Conservation (phyloP, 2,329 filamentous ascomycete species). For the Coniochaeta ligniaria region DNA sequence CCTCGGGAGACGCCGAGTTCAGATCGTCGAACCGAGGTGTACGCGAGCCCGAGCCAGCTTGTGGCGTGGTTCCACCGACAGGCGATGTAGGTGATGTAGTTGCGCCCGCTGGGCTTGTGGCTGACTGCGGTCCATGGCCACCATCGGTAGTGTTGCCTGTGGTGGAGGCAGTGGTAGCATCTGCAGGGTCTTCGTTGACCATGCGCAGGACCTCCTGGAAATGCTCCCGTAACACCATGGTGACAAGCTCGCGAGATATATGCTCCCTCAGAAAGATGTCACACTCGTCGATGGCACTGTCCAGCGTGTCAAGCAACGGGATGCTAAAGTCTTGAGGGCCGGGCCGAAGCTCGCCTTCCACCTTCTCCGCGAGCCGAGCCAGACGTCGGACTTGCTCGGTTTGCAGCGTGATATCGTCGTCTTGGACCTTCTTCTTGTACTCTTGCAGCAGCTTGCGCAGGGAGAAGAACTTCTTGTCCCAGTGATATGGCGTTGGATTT, state of each 20-base stretch:
- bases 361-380: slow-evolving; percentile 16
- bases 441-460: slow-evolving; percentile 32
- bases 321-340: slow-evolving; percentile 21
- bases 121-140: slow-evolving; percentile 2
- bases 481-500: slow-evolving; percentile 48
- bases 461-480: slow-evolving; percentile 42
- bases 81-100: neutral
- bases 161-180: neutral
- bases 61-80: neutral
- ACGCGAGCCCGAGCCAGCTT: neutral
- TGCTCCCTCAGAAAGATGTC: slow-evolving; percentile 33
- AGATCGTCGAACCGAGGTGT: slow-evolving; percentile 34
- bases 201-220: slow-evolving; percentile 39
- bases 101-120: neutral
- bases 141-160: neutral
- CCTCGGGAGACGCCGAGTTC: slow-evolving; percentile 36
- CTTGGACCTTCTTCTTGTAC: slow-evolving; percentile 23
- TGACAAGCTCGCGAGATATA: slow-evolving; percentile 27
- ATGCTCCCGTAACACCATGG: slow-evolving; percentile 39
- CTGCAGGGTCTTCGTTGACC: slow-evolving; percentile 26
- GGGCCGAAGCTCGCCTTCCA: slow-evolving; percentile 2
- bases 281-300: slow-evolving; percentile 30
- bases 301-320: slow-evolving; percentile 28
- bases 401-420: slow-evolving; percentile 7
- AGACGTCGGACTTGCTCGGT: slow-evolving; percentile 1